These are phyloP conservation scores for Arthrocladium fulminans DNA, from an alignment of 2,329 filamentous ascomycete genomes.

Conservation along the genomic window DNA sequence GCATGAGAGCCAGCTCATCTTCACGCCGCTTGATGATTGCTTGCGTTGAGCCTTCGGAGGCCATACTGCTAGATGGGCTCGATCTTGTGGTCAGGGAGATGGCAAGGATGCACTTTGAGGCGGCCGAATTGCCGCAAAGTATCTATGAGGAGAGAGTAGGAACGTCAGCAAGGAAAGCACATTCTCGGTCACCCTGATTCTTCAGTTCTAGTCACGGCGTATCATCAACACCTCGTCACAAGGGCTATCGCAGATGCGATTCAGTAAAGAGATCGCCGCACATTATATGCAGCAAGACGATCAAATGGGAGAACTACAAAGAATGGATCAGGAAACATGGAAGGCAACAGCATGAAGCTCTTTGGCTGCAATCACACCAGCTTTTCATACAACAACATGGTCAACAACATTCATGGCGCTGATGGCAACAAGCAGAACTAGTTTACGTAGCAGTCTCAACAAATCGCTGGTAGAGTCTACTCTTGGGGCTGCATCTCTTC, in stretches of 20 bases:
- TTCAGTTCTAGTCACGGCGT: background rate
- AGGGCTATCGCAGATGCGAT: too few species aligned
- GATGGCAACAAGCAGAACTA: background rate
- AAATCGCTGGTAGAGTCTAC: background rate
- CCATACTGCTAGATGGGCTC: background rate
- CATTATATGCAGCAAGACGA: too few species aligned
- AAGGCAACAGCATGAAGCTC: too few species aligned
- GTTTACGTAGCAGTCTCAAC: background rate
- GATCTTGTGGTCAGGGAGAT: background rate
- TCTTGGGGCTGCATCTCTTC: slow-evolving; percentile 15
- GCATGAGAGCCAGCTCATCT: slow-evolving; percentile 60
- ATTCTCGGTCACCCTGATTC: background rate
- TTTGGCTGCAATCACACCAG: too few species aligned
- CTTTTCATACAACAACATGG: too few species aligned
- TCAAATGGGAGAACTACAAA: too few species aligned
- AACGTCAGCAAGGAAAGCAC: background rate
- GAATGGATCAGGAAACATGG: too few species aligned
- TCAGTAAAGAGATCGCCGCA: too few species aligned
- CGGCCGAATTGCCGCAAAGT: background rate
- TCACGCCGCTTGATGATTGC: slow-evolving; percentile 8
- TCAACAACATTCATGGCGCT: too few species aligned
- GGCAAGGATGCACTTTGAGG: background rate
- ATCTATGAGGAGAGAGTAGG: background rate
- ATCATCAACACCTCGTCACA: too few species aligned
- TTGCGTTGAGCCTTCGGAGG: background rate